Evolutionary conservation across 2,329 filamentous ascomycete genomes (phyloP), one percentile per base, ranked within the genome.

Genomic region (Aureobasidium vineae): DNA sequence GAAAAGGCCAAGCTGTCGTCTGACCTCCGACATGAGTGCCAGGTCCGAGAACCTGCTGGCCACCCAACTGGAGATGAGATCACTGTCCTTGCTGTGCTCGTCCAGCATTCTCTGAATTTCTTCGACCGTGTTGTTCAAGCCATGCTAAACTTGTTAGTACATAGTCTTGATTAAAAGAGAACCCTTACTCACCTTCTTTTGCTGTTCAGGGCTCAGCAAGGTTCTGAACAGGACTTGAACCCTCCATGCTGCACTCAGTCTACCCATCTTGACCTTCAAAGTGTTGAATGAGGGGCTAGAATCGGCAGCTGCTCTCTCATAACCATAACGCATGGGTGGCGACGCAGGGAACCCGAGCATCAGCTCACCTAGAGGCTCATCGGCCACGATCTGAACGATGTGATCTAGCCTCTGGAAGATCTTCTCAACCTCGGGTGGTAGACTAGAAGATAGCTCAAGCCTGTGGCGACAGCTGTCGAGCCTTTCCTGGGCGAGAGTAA

Each of bases 251-350:
- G 23, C 11, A 19, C 61, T 56, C 6, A 21, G 4, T 36, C 45
- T 63, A n/a, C 59, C 45, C 59, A 63, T 63, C 45, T 63, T 65
- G 26, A 57, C 31, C 4, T 28, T 49, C n/a, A 65, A 31, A 4
- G 36, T 28, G 21, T 57, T 15, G 33, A 65, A 65, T 5, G 50
- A 19, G 36, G 63, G 52, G 21, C 38, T 57, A 16, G 15, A n/a
- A 10, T 66, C 64, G 19, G 16, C 19, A 7, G 13, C 31, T 2
- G n/a, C 4, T 1, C 64, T 54, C 26, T 61, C 53, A 47, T 60
- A 61, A 33, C 64, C 53, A 19, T 67, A 70, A 1, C 80, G 78
- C 68, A 80, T 70, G 0, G 78, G 77, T 0, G 80, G 81, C 1
- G 82, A 84, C 0, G 78, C 73, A 21, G 68, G 53, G n/a, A 74